phyloP scores from a whole-genome alignment of 2,329 filamentous ascomycete genomes.

The Colletotrichum gigasporum region DNA sequence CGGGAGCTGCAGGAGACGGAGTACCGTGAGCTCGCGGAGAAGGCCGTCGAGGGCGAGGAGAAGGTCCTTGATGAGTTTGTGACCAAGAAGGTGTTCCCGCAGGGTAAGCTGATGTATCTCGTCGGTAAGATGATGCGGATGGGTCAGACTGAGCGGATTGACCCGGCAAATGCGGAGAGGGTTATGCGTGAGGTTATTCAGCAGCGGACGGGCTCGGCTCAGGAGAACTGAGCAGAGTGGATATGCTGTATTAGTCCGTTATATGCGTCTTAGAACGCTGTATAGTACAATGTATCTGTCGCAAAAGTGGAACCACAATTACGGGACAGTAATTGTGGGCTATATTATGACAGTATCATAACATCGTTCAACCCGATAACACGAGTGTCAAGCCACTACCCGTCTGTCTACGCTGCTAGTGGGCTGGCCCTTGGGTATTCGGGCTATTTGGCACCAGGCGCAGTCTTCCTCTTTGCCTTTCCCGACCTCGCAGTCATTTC shows the following conservation, averaged over 20 bases:
- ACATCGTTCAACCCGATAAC: conserved; percentile 18
- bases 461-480: background rate
- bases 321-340: too few species aligned
- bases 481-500: too few species aligned
- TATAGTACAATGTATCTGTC: conserved; percentile 26
- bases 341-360: too few species aligned
- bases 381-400: background rate
- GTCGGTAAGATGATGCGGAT: conserved; percentile 67
- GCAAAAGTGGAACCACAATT: too few species aligned
- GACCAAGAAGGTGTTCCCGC: conserved; percentile 55
- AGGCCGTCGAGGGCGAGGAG: conserved; percentile 55
- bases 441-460: too few species aligned
- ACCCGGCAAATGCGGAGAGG: conserved; percentile 60
- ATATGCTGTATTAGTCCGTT: background rate
- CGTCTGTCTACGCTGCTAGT: too few species aligned
- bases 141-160: conserved; percentile 63
- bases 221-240: background rate
- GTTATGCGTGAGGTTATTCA: conserved; percentile 50
- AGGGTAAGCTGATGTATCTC: conserved; percentile 69
- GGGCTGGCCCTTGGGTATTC: too few species aligned
- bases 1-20: conserved; percentile 57
- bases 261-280: conserved; percentile 6
- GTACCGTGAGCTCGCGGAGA: conserved; percentile 57
- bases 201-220: conserved; percentile 11
- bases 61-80: conserved; percentile 57